Conservation (phyloP, 1,284 basidiomycete genomes). For the Peniophora sp. region DNA sequence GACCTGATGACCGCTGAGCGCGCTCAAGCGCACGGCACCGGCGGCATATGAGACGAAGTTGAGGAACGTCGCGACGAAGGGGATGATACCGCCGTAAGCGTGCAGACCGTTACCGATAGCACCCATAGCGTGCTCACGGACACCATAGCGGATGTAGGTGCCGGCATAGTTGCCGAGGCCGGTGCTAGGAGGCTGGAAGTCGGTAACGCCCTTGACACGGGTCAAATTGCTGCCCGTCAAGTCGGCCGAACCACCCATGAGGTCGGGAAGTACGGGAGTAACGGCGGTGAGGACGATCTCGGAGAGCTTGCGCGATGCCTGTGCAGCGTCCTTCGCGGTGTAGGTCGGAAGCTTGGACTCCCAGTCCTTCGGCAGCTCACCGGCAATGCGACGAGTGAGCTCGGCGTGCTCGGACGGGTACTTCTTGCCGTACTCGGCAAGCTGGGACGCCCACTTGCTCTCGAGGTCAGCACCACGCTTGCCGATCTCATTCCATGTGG, state of each 20-base stretch:
- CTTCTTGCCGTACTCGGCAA: constrained; percentile 68
- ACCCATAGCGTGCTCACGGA: constrained; percentile 96
- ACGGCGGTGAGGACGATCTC: constrained; percentile 83
- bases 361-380: constrained; percentile 82
- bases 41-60: constrained; percentile 94
- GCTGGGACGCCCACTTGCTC: constrained; percentile 68
- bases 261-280: constrained; percentile 72
- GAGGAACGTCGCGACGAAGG: constrained; percentile 85
- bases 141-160: constrained; percentile 92
- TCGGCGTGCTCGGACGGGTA: constrained; percentile 84
- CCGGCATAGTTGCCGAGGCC: constrained; percentile 81
- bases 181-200: constrained; percentile 90
- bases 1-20: constrained; percentile 84
- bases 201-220: constrained; percentile 73
- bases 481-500: constrained; percentile 60
- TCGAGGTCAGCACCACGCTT: constrained; percentile 72
- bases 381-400: constrained; percentile 77
- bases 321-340: constrained; percentile 74
- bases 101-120: constrained; percentile 88
- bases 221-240: constrained; percentile 91
- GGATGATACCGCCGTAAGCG: constrained; percentile 82
- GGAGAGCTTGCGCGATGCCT: constrained; percentile 89
- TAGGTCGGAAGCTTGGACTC: constrained; percentile 82
- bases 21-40: constrained; percentile 87
- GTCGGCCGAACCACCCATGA: constrained; percentile 88